Base-by-base conservation (phyloP, 2,329 filamentous ascomycete genomes). In the Ustulina deusta region DNA sequence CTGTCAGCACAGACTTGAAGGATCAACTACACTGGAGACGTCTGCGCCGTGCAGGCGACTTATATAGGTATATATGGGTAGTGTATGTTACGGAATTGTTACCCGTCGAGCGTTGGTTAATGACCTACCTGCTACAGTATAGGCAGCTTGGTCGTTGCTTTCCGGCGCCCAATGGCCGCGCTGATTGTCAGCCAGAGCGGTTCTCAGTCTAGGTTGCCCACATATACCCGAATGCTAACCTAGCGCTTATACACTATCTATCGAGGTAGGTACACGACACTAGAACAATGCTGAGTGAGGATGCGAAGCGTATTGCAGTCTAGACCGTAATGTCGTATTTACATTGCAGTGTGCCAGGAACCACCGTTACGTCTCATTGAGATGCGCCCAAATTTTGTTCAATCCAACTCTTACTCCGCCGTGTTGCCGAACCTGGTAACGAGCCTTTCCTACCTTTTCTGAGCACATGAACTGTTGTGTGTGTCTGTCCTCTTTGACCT, bases 191-290 rank as follows among this genome's bases (percentile, higher is more conserved):
- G 48, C 32, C 56, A 38, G 52, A 58, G 56, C 52, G 61, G 65
- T 65, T 52, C 65, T 63, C 49, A 51, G 65, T 63, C 42, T 52
- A 65, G 13, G 57, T 61, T 68, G 61, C 51, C 65, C 61, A 68
- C 42, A 68, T 42, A 65, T 68, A 68, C 65, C 65, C 65, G 57
- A 59, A 22, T 42, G 13, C 46, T 68, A 68, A 52, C 46, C 3
- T 52, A 52, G 49, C 22, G 51, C 56, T 57, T 65, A 58, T 55
- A 59, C 11, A 25, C 51, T 34, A 29, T 6, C 17, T 58, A 27
- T 27, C n/a, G n/a, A 29, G 10, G 22, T 10, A 17, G 10, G 38
- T 40, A n/a, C n/a, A n/a, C n/a, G n/a, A n/a, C n/a, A n/a, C n/a
- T n/a, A n/a, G n/a, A n/a, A n/a, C n/a, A n/a, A n/a, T n/a, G n/a